Conservation (phyloP, 2,329 filamentous ascomycete genomes). For the Tolypocladium tropicale region DNA sequence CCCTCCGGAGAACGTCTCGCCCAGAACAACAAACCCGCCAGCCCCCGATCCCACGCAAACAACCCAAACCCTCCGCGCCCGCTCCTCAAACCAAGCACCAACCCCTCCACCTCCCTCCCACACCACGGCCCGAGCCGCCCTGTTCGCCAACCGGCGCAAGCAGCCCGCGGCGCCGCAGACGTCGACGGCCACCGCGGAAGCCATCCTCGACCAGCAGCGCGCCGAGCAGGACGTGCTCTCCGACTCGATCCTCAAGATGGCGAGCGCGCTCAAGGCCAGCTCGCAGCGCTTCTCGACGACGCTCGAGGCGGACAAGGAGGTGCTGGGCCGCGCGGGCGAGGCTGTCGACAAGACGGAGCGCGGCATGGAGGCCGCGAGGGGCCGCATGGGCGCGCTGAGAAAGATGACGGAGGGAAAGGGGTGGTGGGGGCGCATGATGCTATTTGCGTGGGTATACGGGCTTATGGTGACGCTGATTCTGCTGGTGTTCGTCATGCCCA, state of each 20-base stretch:
- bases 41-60: conserved; percentile 18
- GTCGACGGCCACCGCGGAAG: conserved; percentile 51
- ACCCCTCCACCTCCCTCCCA: conserved; percentile 14
- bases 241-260: conserved; percentile 70
- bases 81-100: conserved; percentile 11
- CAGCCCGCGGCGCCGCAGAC: conserved; percentile 21
- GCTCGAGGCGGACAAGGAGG: conserved; percentile 61
- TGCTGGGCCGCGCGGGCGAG: conserved; percentile 59
- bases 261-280: conserved; percentile 64
- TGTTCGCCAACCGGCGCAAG: conserved; percentile 31
- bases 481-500: conserved; percentile 78
- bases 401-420: conserved; percentile 81
- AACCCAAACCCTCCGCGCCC: conserved; percentile 23
- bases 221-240: conserved; percentile 77
- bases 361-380: conserved; percentile 66
- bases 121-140: conserved; percentile 29
- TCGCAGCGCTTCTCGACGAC: conserved; percentile 61
- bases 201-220: conserved; percentile 65
- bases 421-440: conserved; percentile 73
- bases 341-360: conserved; percentile 68
- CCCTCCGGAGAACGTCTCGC: conserved; percentile 3
- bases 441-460: conserved; percentile 76
- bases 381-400: conserved; percentile 65
- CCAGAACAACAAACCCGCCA: conserved; percentile 6
- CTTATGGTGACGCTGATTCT: conserved; percentile 70